These are phyloP conservation scores for Talaromyces sp. DNA, from an alignment of 2,329 filamentous ascomycete species.

Conservation along the genomic window DNA sequence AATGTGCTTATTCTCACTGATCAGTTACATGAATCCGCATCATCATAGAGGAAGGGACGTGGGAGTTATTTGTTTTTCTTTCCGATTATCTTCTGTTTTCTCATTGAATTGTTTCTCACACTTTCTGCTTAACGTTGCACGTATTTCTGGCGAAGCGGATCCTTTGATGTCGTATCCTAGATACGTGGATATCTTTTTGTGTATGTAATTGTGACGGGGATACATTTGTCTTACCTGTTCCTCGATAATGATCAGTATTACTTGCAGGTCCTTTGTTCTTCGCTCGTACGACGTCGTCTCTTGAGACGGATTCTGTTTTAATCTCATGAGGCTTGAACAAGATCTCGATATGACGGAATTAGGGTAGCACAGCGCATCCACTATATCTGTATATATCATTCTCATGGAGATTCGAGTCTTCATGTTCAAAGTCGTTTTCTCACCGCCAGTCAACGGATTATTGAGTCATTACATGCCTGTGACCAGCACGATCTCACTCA, in stretches of 20 bases:
- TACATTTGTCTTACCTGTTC: neutral
- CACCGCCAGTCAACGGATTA: too few relatives aligned
- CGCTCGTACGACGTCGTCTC: neutral
- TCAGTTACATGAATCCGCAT: neutral
- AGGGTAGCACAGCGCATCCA: too few relatives aligned
- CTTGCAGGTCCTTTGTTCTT: neutral
- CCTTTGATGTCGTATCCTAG: neutral
- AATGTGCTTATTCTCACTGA: neutral
- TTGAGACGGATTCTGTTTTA: too few relatives aligned
- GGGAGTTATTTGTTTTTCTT: slow-evolving; percentile 6
- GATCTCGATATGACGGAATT: too few relatives aligned
- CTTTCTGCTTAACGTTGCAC: neutral
- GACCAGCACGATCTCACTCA: too few relatives aligned
- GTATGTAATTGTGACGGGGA: neutral
- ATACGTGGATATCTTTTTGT: neutral
- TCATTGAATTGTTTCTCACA: neutral
- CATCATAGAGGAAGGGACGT: slow-evolving; percentile 12
- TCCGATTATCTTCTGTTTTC: neutral
- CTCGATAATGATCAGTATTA: neutral
- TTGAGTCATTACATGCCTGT: too few relatives aligned
- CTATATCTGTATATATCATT: too few relatives aligned
- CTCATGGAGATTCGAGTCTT: too few relatives aligned
- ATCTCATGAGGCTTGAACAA: too few relatives aligned
- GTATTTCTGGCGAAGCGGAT: slow-evolving; percentile 9
- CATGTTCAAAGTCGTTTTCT: too few relatives aligned